Evolutionary conservation across 2,329 filamentous ascomycete species (phyloP).

Genomic region (Phyllosticta paracitricarpa): DNA sequence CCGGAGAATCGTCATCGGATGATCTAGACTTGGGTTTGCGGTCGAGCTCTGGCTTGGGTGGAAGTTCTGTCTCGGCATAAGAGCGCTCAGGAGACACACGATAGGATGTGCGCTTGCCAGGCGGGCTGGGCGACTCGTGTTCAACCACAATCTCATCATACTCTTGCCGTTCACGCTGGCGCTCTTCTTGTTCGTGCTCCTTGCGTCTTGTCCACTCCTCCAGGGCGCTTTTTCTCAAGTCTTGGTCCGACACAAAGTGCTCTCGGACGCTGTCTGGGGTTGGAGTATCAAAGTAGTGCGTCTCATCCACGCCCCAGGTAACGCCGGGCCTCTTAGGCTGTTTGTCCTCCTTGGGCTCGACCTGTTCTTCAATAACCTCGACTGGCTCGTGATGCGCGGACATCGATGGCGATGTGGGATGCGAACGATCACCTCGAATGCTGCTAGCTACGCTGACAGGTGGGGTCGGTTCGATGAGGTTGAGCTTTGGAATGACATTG

Average conservation of each 20-base stretch:
- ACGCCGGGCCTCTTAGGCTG: slow-evolving; percentile 25
- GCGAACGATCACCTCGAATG: slow-evolving; percentile 23
- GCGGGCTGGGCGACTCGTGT: slow-evolving; percentile 23
- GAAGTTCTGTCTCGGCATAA: neutral
- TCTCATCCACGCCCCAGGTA: slow-evolving; percentile 39
- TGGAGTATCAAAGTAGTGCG: slow-evolving; percentile 36
- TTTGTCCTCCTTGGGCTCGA: slow-evolving; percentile 17
- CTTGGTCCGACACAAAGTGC: slow-evolving; percentile 21
- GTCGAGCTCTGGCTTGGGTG: neutral
- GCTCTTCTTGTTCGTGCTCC: neutral
- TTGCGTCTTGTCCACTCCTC: slow-evolving; percentile 4
- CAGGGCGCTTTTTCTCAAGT: slow-evolving; percentile 8
- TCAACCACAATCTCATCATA: slow-evolving; percentile 32
- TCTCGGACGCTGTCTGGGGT: slow-evolving; percentile 35
- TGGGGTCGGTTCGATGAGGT: slow-evolving; percentile 49
- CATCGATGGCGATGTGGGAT: slow-evolving; percentile 24
- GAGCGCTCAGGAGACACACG: slow-evolving; percentile 5
- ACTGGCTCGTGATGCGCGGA: slow-evolving; percentile 11
- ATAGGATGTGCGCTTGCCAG: slow-evolving; percentile 22
- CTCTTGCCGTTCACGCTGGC: slow-evolving; percentile 13
- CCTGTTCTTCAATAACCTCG: slow-evolving; percentile 14
- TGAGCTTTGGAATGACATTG: slow-evolving; percentile 43
- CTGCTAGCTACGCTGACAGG: slow-evolving; percentile 37
- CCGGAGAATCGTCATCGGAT: slow-evolving; percentile 8
- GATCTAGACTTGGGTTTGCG: neutral